Base-by-base conservation (phyloP, 2,329 filamentous ascomycete species). In the Clarireedia homoeocarpa region DNA sequence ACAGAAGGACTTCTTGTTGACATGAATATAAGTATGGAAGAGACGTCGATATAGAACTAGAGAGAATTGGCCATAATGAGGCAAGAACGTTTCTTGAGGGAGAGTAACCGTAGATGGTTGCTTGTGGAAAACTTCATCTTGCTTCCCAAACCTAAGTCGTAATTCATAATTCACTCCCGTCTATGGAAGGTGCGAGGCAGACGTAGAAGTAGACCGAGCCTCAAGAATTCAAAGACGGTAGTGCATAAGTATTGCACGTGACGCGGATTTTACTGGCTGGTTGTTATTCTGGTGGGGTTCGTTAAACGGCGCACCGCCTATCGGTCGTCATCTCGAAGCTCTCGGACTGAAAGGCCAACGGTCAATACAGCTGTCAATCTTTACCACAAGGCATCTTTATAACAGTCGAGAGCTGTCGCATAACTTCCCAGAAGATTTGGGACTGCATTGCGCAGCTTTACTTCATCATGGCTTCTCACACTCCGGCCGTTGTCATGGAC, bases 401-500 rank as follows among this genome's bases (percentile, higher is more conserved):
- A 17, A 38, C 27, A 7, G 27, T 30, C 6, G 24, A 48, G 58
- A 64, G 61, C 62, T 61, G 65, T 66, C 65, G 65, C 65, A 66
- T 66, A 64, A 58, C 55, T 60, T 62, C 55, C 59, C 59, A 51
- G 55, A 52, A 62, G 50, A 53, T 54, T 51, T 54, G 61, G 64
- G 62, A 62, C 59, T 60, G 65, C 59, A 45, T 51, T 56, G 63
- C 64, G 58, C 60, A 56, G 49, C 61, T 60, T 61, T 53, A 56
- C 51, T 63, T 68, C 71, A 78, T 71, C 68, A 99, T 99, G 94
- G 92, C 94, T 72, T 88, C 88, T 78, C 92, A 97, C 84, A 97
- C 94, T 72, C 94, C 94, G 69, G 94, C 94, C 89, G 94, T 99
- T 96, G 94, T 99, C 90, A 99, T 99, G 92, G 94, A 99, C 94